Conservation (phyloP, 371 early-diverging fungal species). For the Dichotomocladium elegans region DNA sequence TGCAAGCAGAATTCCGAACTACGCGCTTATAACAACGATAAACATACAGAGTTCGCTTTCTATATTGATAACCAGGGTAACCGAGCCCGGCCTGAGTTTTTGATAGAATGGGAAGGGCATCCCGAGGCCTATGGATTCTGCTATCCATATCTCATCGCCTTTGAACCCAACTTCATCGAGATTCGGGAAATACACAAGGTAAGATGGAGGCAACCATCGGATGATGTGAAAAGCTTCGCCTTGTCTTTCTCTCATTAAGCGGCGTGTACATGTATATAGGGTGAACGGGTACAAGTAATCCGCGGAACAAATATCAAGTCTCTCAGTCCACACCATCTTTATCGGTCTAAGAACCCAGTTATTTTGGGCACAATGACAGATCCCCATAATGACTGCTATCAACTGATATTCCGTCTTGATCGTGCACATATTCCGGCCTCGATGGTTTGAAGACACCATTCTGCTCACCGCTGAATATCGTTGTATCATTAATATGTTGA, state of each 20-base stretch:
- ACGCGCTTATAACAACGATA: not conserved
- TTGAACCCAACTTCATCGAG: slow-evolving; percentile 25
- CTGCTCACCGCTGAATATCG: too few relatives aligned
- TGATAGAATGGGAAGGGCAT: slow-evolving; percentile 27
- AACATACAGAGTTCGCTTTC: slow-evolving; percentile 18
- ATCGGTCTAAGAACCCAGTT: slow-evolving; percentile 4
- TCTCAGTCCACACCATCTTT: slow-evolving; percentile 24
- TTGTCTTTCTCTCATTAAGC: too few relatives aligned
- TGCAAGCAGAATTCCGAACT: not conserved
- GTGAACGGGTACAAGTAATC: slow-evolving; percentile 52
- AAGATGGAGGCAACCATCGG: not conserved
- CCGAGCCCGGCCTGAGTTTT: slow-evolving; percentile 9
- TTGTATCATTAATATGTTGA: too few relatives aligned
- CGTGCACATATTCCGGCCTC: too few relatives aligned
- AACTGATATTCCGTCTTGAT: slow-evolving; percentile 16
- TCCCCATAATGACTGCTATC: slow-evolving; percentile 13
- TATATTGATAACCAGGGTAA: slow-evolving; percentile 28
- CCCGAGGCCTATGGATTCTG: slow-evolving; percentile 20
- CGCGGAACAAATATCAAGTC: slow-evolving; percentile 46
- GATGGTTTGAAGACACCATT: too few relatives aligned
- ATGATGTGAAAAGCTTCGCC: too few relatives aligned
- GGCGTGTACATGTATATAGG: slow-evolving; percentile 12
- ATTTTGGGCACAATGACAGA: slow-evolving; percentile 27
- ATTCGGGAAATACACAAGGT: slow-evolving; percentile 20
- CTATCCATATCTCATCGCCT: slow-evolving; percentile 25